Percentiles rank a stretch among this genome's conserved stretches.
phyloP scores from a whole-genome alignment of 148 eudicot genomes.

The Agrostemma githago region DNA sequence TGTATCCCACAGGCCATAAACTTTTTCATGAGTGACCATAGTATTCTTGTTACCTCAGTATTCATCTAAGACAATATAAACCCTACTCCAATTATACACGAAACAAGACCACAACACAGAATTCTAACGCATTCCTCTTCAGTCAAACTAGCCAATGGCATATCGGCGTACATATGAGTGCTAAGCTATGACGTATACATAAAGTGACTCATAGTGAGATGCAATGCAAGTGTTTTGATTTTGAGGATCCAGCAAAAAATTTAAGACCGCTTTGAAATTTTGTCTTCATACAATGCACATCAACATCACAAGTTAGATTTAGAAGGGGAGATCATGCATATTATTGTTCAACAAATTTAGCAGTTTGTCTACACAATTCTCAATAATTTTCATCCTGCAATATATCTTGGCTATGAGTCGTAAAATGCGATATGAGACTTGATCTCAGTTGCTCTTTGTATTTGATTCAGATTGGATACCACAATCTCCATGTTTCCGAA shows the following conservation, averaged over 20 bases:
- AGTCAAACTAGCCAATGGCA: background rate
- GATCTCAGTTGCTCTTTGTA: background rate
- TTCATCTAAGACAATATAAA: background rate
- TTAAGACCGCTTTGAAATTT: background rate
- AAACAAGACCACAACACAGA: background rate
- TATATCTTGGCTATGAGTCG: background rate
- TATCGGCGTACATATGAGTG: background rate
- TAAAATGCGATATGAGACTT: background rate
- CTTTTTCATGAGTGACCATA: background rate
- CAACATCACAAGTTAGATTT: background rate
- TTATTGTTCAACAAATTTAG: background rate
- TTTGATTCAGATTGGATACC: background rate
- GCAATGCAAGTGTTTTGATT: background rate
- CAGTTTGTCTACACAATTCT: background rate
- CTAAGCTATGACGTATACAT: background rate
- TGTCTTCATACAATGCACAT: background rate
- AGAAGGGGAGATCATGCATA: background rate
- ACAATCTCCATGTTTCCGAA: background rate
- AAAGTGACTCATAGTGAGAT: slow-evolving; percentile 4
- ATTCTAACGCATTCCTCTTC: slow-evolving; percentile 8
- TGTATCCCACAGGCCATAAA: slow-evolving; percentile 10
- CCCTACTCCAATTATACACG: background rate
- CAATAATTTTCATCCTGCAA: background rate
- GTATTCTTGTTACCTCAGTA: background rate
- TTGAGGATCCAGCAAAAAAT: background rate